Percentiles rank a stretch among this genome's conserved stretches.
phyloP scores from a whole-genome alignment of 164 flowering plant genomes.

The Amborella trichopoda region DNA sequence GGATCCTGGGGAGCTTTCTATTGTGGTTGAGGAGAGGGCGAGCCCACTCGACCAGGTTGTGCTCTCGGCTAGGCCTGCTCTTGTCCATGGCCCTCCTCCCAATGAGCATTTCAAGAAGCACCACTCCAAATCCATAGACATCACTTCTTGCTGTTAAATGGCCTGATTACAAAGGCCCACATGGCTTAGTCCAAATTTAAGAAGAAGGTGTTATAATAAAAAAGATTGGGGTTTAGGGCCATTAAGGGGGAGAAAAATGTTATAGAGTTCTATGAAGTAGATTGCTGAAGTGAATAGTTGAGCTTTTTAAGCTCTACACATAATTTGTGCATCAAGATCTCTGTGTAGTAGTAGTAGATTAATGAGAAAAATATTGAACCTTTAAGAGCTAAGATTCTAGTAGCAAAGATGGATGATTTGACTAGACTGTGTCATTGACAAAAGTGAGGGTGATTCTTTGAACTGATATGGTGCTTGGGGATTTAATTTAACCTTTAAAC shows the following conservation, averaged over 20 bases:
- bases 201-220: too few species aligned
- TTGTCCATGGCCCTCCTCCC: slow-evolving; percentile 88
- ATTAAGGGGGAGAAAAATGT: too few species aligned
- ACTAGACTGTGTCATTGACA: too few species aligned
- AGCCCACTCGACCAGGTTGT: slow-evolving; percentile 93
- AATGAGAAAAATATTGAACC: not conserved
- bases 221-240: too few species aligned
- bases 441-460: too few species aligned
- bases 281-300: too few species aligned
- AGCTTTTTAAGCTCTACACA: too few species aligned
- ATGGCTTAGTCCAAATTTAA: slow-evolving; percentile 3
- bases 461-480: too few species aligned
- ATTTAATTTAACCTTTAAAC: not conserved
- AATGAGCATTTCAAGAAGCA: slow-evolving; percentile 85
- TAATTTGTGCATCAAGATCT: too few species aligned
- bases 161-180: slow-evolving; percentile 27
- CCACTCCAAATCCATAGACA: slow-evolving; percentile 93
- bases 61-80: slow-evolving; percentile 79
- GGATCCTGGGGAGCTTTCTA: slow-evolving; percentile 52
- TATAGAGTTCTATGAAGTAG: too few species aligned
- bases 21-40: slow-evolving; percentile 70
- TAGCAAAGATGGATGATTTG: too few species aligned
- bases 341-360: not conserved
- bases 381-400: too few species aligned
- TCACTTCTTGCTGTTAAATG: slow-evolving; percentile 90